phyloP scores from a whole-genome alignment of 2,329 filamentous ascomycete species.

The Chrysoporthe deuterocubensis region DNA sequence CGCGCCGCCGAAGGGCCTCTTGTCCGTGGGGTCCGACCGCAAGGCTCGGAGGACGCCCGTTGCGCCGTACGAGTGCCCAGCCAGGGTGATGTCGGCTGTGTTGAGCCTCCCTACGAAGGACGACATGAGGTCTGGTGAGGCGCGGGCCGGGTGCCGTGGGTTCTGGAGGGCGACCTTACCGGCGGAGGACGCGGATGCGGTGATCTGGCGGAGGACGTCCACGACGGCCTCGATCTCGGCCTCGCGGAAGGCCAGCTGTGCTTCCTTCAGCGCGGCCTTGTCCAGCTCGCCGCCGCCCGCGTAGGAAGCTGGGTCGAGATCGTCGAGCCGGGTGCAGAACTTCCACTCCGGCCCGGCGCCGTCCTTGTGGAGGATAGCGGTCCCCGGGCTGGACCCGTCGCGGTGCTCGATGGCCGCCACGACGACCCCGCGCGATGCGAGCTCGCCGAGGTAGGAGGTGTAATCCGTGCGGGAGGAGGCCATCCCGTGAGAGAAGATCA shows the following conservation, averaged over 20 bases:
- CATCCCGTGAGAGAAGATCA: slow-evolving; percentile 58
- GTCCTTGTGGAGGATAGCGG: slow-evolving; percentile 41
- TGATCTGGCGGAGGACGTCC: slow-evolving; percentile 45
- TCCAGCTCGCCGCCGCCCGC: slow-evolving; percentile 31
- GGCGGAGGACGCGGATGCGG: slow-evolving; percentile 43
- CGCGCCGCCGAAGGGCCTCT: slow-evolving; percentile 56
- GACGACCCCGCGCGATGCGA: slow-evolving; percentile 53
- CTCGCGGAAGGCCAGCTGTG: slow-evolving; percentile 55
- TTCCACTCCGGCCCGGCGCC: slow-evolving; percentile 30
- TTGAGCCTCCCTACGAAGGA: slow-evolving; percentile 60
- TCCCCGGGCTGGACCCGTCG: slow-evolving; percentile 55
- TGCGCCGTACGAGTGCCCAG: slow-evolving; percentile 69
- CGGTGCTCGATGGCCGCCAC: slow-evolving; percentile 57
- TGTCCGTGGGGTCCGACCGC: slow-evolving; percentile 35
- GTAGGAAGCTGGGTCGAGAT: slow-evolving; percentile 19
- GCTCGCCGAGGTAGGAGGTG: slow-evolving; percentile 54
- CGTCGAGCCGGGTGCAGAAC: slow-evolving; percentile 17
- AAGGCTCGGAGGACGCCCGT: slow-evolving; percentile 65
- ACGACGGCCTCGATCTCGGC: slow-evolving; percentile 54
- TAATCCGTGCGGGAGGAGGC: slow-evolving; percentile 56
- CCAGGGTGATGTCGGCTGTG: slow-evolving; percentile 58
- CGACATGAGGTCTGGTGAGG: slow-evolving; percentile 37
- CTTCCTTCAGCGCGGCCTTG: slow-evolving; percentile 43
- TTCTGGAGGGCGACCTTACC: not conserved
- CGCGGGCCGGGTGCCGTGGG: not conserved